phyloP scores from a whole-genome alignment of 768 basidiomycete genomes.

The Lanmaoa rubissima region DNA sequence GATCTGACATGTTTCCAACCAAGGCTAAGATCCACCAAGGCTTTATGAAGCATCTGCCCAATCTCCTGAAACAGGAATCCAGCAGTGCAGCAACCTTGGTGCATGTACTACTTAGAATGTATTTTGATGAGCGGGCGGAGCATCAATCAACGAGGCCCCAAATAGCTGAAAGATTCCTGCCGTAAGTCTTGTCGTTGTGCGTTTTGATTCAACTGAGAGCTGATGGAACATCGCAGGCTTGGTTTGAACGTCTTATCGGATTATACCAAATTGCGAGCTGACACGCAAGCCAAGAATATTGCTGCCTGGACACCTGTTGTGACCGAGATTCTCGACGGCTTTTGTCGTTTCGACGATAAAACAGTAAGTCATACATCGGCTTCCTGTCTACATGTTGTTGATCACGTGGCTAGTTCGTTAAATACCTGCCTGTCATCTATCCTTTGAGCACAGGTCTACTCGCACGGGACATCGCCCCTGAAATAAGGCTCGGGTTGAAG shows the following conservation, averaged over 20 bases:
- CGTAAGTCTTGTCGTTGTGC: conserved; percentile 42
- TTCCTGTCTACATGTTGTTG: conserved; percentile 1
- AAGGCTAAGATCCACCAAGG: conserved; percentile 46
- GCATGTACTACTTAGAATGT: conserved; percentile 90
- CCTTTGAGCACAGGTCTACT: conserved; percentile 86
- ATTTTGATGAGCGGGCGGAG: conserved; percentile 84
- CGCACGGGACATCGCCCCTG: conserved; percentile 75
- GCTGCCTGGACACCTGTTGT: conserved; percentile 98
- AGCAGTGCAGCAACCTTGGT: conserved; percentile 95
- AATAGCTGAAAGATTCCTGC: conserved; percentile 69
- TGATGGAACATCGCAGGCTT: conserved; percentile 49
- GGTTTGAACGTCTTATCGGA: conserved; percentile 86
- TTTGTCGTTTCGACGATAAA: conserved; percentile 85
- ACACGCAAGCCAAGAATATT: conserved; percentile 94
- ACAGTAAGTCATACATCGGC: conserved; percentile 58
- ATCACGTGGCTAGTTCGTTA: conserved; percentile 60
- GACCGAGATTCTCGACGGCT: conserved; percentile 90
- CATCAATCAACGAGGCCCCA: conserved; percentile 82
- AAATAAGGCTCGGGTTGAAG: conserved; percentile 77
- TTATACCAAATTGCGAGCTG: conserved; percentile 84
- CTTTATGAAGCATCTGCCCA: conserved; percentile 99
- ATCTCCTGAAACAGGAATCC: conserved; percentile 96
- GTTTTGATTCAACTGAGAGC: neutral
- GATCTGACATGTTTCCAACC: neutral
- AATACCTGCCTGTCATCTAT: conserved; percentile 88